These are phyloP conservation scores for Oidium heveae DNA, from an alignment of 2,329 filamentous ascomycete genomes.

Conservation along the genomic window DNA sequence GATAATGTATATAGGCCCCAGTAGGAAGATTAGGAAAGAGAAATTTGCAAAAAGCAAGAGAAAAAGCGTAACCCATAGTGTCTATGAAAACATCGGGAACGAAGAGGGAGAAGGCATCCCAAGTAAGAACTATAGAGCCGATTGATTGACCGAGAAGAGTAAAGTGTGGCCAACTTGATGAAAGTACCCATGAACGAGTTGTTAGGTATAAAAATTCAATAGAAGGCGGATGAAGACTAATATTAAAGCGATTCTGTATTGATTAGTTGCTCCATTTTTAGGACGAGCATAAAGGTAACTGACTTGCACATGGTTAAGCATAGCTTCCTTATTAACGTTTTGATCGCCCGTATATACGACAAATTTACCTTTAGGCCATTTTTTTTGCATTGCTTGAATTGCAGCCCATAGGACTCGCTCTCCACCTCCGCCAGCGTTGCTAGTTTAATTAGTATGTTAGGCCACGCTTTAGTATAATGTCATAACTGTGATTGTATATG, in stretches of 20 bases:
- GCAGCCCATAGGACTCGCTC: slow-evolving; percentile 94
- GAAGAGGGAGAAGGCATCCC: slow-evolving; percentile 78
- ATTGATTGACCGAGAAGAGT: slow-evolving; percentile 85
- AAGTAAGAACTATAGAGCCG: slow-evolving; percentile 65
- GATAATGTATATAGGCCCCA: slow-evolving; percentile 89
- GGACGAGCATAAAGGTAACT: slow-evolving; percentile 2
- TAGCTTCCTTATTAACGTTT: slow-evolving; percentile 55
- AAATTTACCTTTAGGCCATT: slow-evolving; percentile 72
- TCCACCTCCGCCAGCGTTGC: slow-evolving; percentile 86
- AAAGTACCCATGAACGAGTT: slow-evolving; percentile 63
- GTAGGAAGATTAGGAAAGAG: slow-evolving; percentile 64
- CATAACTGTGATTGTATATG: not conserved
- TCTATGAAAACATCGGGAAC: slow-evolving; percentile 89
- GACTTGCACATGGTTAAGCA: slow-evolving; percentile 54
- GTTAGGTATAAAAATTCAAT: slow-evolving; percentile 78
- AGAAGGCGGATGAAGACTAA: slow-evolving; percentile 58
- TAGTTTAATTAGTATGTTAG: slow-evolving; percentile 14
- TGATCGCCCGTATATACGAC: slow-evolving; percentile 92
- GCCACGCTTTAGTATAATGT: not conserved
- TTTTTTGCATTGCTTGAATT: slow-evolving; percentile 66
- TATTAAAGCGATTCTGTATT: slow-evolving; percentile 61
- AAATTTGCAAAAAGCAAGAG: slow-evolving; percentile 56
- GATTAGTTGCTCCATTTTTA: not conserved
- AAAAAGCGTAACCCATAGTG: slow-evolving; percentile 95
- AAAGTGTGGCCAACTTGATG: slow-evolving; percentile 72